Evolutionary conservation across 495 filamentous ascomycete genomes (phyloP).

Genomic region (Hypoxylon cercidicola): DNA sequence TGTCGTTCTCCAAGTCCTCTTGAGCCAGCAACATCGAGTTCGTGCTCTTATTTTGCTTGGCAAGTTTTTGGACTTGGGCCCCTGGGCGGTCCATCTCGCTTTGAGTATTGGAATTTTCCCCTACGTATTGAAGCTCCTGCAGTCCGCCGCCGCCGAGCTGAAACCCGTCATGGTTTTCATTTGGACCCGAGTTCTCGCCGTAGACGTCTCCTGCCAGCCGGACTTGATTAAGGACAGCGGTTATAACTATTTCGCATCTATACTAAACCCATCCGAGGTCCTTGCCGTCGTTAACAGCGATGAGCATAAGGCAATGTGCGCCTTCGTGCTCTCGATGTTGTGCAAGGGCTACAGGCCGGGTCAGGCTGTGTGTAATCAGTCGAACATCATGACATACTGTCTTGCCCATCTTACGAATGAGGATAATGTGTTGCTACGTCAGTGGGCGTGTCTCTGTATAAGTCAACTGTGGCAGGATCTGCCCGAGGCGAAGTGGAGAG

Average conservation of each 20-base stretch:
- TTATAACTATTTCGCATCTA: conserved; percentile 93
- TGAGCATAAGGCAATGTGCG: conserved; percentile 98
- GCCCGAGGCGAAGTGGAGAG: conserved; percentile 92
- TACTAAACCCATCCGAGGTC: conserved; percentile 83
- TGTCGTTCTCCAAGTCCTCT: conserved; percentile 92
- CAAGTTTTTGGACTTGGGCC: conserved; percentile 92
- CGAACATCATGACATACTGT: conserved; percentile 86
- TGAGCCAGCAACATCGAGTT: conserved; percentile 95
- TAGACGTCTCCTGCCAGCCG: conserved; percentile 90
- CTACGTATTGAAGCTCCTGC: conserved; percentile 94
- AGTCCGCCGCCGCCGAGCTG: conserved; percentile 92
- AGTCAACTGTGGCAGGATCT: conserved; percentile 94
- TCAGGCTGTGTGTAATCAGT: conserved; percentile 85
- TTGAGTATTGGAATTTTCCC: conserved; percentile 98
- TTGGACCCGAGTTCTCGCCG: conserved; percentile 95
- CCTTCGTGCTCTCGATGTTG: conserved; percentile 96
- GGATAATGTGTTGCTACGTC: conserved; percentile 87
- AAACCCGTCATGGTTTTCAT: conserved; percentile 99
- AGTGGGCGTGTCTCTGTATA: conserved; percentile 97
- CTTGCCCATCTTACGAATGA: conserved; percentile 81
- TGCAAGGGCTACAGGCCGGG: conserved; percentile 93
- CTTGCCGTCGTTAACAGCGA: conserved; percentile 84
- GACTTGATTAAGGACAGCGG: conserved; percentile 96
- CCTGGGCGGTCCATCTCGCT: conserved; percentile 97
- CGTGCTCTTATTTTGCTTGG: conserved; percentile 91